phyloP scores from a whole-genome alignment of 169 alveolate genomes.

The Plasmodium chabaudi region DNA sequence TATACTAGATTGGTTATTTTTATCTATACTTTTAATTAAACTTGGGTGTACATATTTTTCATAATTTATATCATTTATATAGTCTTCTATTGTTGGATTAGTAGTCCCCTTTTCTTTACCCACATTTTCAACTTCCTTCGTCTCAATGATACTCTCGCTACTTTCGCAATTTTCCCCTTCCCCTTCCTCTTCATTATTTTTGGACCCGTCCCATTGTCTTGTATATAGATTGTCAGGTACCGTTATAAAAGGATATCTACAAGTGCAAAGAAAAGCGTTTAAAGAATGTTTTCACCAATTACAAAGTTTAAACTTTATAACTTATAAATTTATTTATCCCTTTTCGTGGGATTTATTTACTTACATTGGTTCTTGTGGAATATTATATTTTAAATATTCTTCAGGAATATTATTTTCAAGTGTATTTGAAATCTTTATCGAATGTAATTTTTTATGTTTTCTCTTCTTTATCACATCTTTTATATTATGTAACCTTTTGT shows the following conservation, averaged over 20 bases:
- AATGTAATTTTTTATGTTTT: conserved; percentile 6
- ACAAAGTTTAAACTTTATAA: too few species aligned
- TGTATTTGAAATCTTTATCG: conserved; percentile 15
- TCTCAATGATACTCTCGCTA: conserved; percentile 3
- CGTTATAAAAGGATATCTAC: conserved; percentile 47
- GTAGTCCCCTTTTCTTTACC: conserved; percentile 11
- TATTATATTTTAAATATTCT: conserved; percentile 50
- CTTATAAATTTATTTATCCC: too few species aligned
- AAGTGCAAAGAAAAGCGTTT: not conserved
- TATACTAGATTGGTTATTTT: conserved; percentile 49
- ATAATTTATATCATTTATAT: conserved; percentile 55
- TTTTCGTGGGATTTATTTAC: not conserved
- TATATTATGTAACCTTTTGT: not conserved
- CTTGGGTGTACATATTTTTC: conserved; percentile 25
- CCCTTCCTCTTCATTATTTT: not conserved
- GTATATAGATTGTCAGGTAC: conserved; percentile 51
- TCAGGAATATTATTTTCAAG: conserved; percentile 27
- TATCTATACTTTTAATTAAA: conserved; percentile 69
- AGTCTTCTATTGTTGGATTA: conserved; percentile 66
- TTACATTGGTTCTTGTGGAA: conserved; percentile 67
- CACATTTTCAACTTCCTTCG: conserved; percentile 19
- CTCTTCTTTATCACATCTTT: not conserved
- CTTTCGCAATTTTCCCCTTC: not conserved
- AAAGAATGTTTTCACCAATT: not conserved
- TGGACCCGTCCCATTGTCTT: not conserved